Base-by-base conservation (phyloP, 148 eudicot species). In the Vaccinium vitisidaea region DNA sequence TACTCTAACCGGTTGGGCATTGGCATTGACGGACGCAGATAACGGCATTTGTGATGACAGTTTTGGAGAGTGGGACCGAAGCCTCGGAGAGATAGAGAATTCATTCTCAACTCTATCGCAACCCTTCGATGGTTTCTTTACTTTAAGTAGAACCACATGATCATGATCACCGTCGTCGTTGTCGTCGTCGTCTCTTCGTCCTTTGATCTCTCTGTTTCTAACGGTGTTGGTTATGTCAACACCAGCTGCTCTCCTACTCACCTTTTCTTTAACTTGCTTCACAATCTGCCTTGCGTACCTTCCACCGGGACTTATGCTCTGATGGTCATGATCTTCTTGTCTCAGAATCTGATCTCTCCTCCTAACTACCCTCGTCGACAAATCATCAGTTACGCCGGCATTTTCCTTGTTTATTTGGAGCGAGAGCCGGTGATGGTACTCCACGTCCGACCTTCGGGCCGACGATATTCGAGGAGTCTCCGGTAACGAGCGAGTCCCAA, bases 251-350 rank as follows among this genome's bases (percentile, higher is more conserved):
- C 88, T 94, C 71, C 93, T 87, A 59, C 91, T 87, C 5, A 92
- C 94, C 70, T 85, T 90, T 85, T 93, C 98, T 83, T 75, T 93
- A 1, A 88, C 94, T 73, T 92, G 98, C 88, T 92, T 93, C 88
- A 93, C 88, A 39, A 95, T 90, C 65, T 95, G 93, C 69, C 86
- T 90, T 1, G 94, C 94, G 70, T 90, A 92, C 25, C 89, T 84
- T 30, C 92, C 30, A 25, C 30, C 86, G 1, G 92, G 93, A 86
- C 92, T 92, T 36, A 82, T 89, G 39, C 54, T 87, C 70, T 90
- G 90, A 7, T 88, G 89, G 56, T 84, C 90, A 0, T 71, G 81
- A 8, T 89, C 90, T 59, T 84, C 90, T 0, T 74, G 82, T 21
- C 46, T 79, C 76, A 77, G 83, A 1, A 83, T 86, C 74, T 85